These are phyloP conservation scores for Paratinospora sagittata DNA, from an alignment of 164 flowering plant species.

Conservation along the genomic window DNA sequence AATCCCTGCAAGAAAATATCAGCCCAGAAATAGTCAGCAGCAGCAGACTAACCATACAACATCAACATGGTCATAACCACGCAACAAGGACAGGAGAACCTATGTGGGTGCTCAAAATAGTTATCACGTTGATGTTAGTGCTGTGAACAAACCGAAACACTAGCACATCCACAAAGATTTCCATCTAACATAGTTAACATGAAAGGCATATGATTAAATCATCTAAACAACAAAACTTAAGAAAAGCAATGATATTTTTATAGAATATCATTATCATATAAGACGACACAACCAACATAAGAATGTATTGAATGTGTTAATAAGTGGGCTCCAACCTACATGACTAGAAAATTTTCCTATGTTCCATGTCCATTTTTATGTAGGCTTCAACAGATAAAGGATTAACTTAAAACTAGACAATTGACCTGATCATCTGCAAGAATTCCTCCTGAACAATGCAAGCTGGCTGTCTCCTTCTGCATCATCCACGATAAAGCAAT, in stretches of 20 bases:
- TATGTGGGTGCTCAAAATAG: neutral
- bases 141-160: no score
- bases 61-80: neutral
- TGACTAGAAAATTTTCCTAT: neutral
- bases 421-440: no score
- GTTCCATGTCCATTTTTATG: neutral
- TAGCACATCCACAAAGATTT: no score
- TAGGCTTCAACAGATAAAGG: slow-evolving; percentile 1
- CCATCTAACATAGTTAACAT: no score
- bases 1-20: slow-evolving; percentile 54
- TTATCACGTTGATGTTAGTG: neutral
- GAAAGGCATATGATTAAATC: neutral
- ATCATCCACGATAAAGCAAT: slow-evolving; percentile 96
- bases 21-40: neutral
- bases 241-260: neutral
- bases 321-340: neutral
- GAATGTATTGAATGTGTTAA: neutral
- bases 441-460: slow-evolving; percentile 78
- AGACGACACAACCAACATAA: neutral
- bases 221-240: neutral
- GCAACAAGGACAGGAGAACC: neutral
- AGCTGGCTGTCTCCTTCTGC: slow-evolving; percentile 61
- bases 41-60: neutral
- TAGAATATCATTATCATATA: neutral
- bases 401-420: neutral